Conservation (phyloP, 2,329 filamentous ascomycete genomes). For the Fusarium avenaceum region DNA sequence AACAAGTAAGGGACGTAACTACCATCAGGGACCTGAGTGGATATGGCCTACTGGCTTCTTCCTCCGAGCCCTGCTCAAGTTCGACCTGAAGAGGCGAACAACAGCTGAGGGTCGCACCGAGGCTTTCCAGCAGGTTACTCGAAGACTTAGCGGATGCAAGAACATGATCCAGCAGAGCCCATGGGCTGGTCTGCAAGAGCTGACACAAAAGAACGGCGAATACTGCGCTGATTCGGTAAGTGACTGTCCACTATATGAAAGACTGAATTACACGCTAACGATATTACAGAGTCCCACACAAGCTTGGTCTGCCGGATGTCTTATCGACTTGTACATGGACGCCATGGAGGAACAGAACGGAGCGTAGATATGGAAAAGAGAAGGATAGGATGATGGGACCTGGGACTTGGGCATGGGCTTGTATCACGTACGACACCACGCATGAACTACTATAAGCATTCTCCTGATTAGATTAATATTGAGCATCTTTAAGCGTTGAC, state of each 20-base stretch:
- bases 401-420: constrained; percentile 26
- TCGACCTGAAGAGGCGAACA: constrained; percentile 80
- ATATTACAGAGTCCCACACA: constrained; percentile 84
- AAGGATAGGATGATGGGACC: constrained; percentile 13
- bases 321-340: constrained; percentile 97
- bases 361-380: constrained; percentile 25
- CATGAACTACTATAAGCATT: constrained; percentile 26
- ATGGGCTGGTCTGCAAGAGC: constrained; percentile 92
- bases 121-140: constrained; percentile 94
- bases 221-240: constrained; percentile 89
- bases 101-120: constrained; percentile 78
- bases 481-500: constrained; percentile 29
- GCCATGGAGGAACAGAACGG: constrained; percentile 69
- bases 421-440: constrained; percentile 21
- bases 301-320: constrained; percentile 93
- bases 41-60: constrained; percentile 98
- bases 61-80: constrained; percentile 89
- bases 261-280: constrained; percentile 25
- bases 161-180: constrained; percentile 81
- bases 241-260: constrained; percentile 14
- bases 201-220: constrained; percentile 91
- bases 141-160: constrained; percentile 85
- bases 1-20: constrained; percentile 94
- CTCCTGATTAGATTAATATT: constrained; percentile 39
- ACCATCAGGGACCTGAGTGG: constrained; percentile 99